A percentile compares a stretch with the other conserved stretches of the same genome.
These are phyloP conservation scores for Penicillium desertorum DNA, from an alignment of 495 filamentous ascomycete genomes.

Conservation along the genomic window DNA sequence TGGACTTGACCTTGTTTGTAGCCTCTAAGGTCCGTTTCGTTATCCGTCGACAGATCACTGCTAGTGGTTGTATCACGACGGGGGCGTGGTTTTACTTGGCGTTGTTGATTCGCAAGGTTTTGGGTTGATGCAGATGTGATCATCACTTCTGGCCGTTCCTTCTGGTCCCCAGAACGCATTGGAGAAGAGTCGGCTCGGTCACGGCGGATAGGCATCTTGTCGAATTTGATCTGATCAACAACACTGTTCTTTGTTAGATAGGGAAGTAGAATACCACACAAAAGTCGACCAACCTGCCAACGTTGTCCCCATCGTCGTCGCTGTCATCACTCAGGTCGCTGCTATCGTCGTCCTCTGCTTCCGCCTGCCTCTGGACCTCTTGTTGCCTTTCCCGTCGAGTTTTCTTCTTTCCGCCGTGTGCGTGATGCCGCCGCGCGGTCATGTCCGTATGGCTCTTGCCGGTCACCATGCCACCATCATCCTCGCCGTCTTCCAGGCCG, in stretches of 20 bases:
- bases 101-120: conserved; percentile 47
- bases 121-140: conserved; percentile 55
- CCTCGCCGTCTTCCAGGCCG: conserved; percentile 67
- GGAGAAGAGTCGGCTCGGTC: conserved; percentile 82
- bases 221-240: conserved; percentile 85
- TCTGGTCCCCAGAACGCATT: conserved; percentile 56
- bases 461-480: conserved; percentile 77
- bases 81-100: conserved; percentile 73
- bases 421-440: conserved; percentile 61
- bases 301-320: conserved; percentile 75
- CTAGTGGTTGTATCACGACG: conserved; percentile 86
- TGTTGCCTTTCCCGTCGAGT: conserved; percentile 41
- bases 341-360: conserved; percentile 93
- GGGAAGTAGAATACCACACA: not conserved
- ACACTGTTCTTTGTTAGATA: conserved; percentile 43
- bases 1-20: conserved; percentile 63
- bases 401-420: conserved; percentile 48
- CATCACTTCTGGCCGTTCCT: conserved; percentile 54
- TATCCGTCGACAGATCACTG: conserved; percentile 89
- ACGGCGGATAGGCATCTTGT: conserved; percentile 87
- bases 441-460: conserved; percentile 73
- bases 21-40: conserved; percentile 70
- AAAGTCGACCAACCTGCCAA: conserved; percentile 35
- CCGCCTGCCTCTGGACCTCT: conserved; percentile 61
- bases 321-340: conserved; percentile 96